phyloP scores from a whole-genome alignment of 176 grass and related monocot genomes.

The Musa itinerans region DNA sequence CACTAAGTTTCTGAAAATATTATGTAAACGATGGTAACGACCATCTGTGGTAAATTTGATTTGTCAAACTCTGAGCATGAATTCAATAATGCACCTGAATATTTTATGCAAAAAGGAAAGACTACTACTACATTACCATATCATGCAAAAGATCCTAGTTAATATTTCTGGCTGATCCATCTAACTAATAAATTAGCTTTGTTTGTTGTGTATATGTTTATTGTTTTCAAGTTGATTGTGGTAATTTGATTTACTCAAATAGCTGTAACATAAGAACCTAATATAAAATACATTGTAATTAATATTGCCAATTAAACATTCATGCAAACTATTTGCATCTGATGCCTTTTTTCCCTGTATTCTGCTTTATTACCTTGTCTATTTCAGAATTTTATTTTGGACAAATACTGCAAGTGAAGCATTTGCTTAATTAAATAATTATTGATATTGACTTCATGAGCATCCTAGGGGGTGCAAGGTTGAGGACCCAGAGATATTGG shows the following conservation, averaged over 20 bases:
- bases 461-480: conserved; percentile 67
- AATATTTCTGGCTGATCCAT: neutral
- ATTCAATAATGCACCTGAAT: neutral
- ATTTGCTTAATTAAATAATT: neutral
- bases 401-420: neutral
- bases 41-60: neutral
- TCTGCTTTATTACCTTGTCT: neutral
- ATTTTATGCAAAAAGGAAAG: neutral
- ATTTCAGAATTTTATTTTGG: neutral
- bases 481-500: conserved; percentile 78
- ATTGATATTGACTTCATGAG: neutral
- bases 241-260: neutral
- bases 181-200: neutral
- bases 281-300: neutral
- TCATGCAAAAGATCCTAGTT: neutral
- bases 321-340: neutral
- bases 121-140: neutral
- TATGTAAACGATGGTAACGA: neutral
- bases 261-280: neutral
- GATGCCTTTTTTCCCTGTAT: neutral
- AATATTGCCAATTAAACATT: neutral
- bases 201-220: neutral
- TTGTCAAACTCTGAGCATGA: neutral
- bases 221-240: neutral
- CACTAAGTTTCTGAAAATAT: neutral